A percentile compares a stretch with the other conserved stretches of the same genome.
Conservation (phyloP, 106 monocot species). For the Platanthera guangdongensis region DNA sequence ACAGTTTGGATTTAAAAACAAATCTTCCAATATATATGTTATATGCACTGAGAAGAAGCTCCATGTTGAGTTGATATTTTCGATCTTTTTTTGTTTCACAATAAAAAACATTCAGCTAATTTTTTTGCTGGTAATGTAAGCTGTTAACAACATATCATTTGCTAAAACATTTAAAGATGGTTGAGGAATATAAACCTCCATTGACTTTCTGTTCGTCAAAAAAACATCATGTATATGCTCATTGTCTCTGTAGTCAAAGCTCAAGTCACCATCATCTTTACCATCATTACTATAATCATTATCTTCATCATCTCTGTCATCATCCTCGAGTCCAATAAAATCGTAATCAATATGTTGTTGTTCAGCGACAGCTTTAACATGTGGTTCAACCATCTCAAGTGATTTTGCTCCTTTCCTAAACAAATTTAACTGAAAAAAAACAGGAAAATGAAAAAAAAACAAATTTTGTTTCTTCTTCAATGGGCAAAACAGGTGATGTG, state of each 20-base stretch:
- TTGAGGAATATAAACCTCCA: conserved; percentile 27
- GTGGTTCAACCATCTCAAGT: conserved; percentile 47
- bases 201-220: conserved; percentile 36
- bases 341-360: conserved; percentile 54
- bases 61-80: too few relatives aligned
- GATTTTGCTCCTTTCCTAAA: conserved; percentile 66
- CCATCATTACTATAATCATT: conserved; percentile 21
- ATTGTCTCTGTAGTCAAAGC: conserved; percentile 56
- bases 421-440: conserved; percentile 49
- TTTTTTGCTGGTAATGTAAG: too few relatives aligned
- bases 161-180: too few relatives aligned
- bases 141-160: too few relatives aligned
- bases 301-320: conserved; percentile 25
- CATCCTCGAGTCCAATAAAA: conserved; percentile 48
- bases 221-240: conserved; percentile 22
- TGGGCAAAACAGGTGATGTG: conserved; percentile 2
- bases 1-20: too few relatives aligned
- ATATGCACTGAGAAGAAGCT: too few relatives aligned
- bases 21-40: too few relatives aligned
- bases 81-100: too few relatives aligned
- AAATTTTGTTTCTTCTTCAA: conserved; percentile 7
- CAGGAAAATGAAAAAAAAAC: neutral
- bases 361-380: conserved; percentile 43
- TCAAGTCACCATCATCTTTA: conserved; percentile 42
- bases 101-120: too few relatives aligned